Conservation (phyloP, 176 grass and related monocot species). For the Cymbopogon citratus region DNA sequence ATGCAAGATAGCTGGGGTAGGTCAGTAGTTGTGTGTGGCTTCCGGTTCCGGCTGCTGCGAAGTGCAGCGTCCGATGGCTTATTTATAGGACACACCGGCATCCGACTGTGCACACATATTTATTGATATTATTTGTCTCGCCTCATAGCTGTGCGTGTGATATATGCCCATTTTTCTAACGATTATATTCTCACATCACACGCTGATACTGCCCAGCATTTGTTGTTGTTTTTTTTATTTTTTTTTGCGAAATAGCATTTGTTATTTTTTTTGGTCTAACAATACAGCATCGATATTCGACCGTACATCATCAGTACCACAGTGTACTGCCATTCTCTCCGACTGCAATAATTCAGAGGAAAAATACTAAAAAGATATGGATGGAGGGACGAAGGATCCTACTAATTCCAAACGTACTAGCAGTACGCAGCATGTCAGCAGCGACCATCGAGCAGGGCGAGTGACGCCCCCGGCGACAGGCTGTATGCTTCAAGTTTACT, state of each 20-base stretch:
- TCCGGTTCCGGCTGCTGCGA: slow-evolving; percentile 27
- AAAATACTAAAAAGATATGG: not conserved
- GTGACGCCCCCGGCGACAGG: not conserved
- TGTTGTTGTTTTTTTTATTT: no score
- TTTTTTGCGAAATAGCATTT: no score
- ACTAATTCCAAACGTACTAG: not conserved
- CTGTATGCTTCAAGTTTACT: slow-evolving; percentile 43
- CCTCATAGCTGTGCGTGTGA: slow-evolving; percentile 6
- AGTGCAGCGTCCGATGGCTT: slow-evolving; percentile 33
- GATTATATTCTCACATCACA: slow-evolving; percentile 27
- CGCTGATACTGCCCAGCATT: not conserved
- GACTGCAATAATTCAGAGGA: slow-evolving; percentile 31
- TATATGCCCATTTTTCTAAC: slow-evolving; percentile 23
- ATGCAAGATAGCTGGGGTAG: not conserved
- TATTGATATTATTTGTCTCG: not conserved
- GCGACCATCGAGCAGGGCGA: not conserved
- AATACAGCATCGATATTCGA: not conserved
- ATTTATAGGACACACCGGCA: slow-evolving; percentile 35
- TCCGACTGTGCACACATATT: not conserved
- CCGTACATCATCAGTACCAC: not conserved
- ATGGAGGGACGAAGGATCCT: not conserved
- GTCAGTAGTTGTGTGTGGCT: slow-evolving; percentile 9
- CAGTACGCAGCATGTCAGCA: slow-evolving; percentile 29
- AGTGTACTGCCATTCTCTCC: not conserved
- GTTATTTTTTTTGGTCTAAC: not conserved